These are phyloP conservation scores for Erythrophleum fordii DNA, from an alignment of 306 rosid genomes.

Conservation along the genomic window DNA sequence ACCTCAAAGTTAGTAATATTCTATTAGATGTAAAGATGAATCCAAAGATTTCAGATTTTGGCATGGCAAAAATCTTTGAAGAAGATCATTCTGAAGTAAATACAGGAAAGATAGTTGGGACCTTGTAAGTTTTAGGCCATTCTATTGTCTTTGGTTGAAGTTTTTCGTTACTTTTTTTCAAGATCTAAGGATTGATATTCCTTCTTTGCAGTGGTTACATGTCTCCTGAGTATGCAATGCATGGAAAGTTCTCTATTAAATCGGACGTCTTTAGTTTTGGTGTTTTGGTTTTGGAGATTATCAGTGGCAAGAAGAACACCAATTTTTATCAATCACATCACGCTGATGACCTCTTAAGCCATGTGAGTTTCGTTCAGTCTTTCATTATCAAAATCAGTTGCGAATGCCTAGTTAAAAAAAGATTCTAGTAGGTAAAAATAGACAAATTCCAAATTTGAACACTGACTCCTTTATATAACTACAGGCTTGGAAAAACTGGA, in stretches of 20 bases:
- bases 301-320: slow-evolving; percentile 55
- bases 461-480: neutral
- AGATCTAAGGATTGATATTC: neutral
- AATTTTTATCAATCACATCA: slow-evolving; percentile 29
- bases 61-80: slow-evolving; percentile 61
- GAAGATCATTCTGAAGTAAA: slow-evolving; percentile 52
- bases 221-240: slow-evolving; percentile 63
- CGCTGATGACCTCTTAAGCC: slow-evolving; percentile 49
- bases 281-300: slow-evolving; percentile 54
- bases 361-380: too few species aligned
- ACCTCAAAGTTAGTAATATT: slow-evolving; percentile 71
- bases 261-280: slow-evolving; percentile 59
- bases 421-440: neutral
- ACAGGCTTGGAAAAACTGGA: slow-evolving; percentile 61
- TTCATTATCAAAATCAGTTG: neutral
- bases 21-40: slow-evolving; percentile 58
- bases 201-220: slow-evolving; percentile 49
- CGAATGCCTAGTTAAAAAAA: neutral
- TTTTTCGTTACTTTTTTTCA: neutral
- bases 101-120: slow-evolving; percentile 63
- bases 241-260: slow-evolving; percentile 49
- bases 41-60: slow-evolving; percentile 77
- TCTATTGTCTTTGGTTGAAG: neutral
- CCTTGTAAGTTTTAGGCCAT: slow-evolving; percentile 55
- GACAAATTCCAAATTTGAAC: neutral